phyloP scores from a whole-genome alignment of 352 stramenopile species.

The Phytophthora sansomeana region DNA sequence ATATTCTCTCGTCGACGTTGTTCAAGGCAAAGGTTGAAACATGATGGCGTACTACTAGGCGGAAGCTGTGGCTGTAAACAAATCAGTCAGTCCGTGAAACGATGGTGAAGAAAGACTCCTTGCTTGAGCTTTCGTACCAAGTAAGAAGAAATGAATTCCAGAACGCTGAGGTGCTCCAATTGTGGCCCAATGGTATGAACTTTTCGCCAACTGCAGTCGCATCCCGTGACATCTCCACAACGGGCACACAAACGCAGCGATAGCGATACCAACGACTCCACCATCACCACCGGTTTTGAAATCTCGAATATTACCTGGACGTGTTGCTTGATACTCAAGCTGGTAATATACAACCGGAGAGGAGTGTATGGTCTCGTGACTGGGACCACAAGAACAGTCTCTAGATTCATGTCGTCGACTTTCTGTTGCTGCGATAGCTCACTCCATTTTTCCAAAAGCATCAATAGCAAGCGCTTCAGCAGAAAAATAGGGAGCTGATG shows the following conservation, averaged over 20 bases:
- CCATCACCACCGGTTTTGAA: neutral
- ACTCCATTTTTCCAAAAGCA: conserved; percentile 17
- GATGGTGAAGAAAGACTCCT: no score
- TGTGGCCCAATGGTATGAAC: conserved; percentile 25
- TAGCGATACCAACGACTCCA: conserved; percentile 6
- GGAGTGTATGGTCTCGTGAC: conserved; percentile 1
- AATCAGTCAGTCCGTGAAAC: neutral
- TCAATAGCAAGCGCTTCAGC: conserved; percentile 45
- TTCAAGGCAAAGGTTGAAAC: conserved; percentile 15
- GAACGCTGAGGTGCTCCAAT: conserved; percentile 39
- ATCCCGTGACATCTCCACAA: conserved; percentile 27
- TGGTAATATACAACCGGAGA: conserved; percentile 16
- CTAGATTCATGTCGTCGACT: neutral
- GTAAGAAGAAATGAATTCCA: conserved; percentile 35
- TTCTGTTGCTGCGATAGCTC: neutral
- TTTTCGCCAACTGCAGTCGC: conserved; percentile 37
- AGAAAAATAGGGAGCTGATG: conserved; percentile 38
- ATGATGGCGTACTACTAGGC: neutral
- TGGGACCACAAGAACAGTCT: conserved; percentile 17
- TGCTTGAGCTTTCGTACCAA: conserved; percentile 20
- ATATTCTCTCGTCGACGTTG: neutral
- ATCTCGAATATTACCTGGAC: conserved; percentile 28
- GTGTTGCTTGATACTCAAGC: neutral
- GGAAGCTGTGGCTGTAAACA: conserved; percentile 3
- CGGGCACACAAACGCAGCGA: conserved; percentile 34